Percentiles rank a stretch among this genome's conserved stretches.
These are phyloP conservation scores for Pythium grandisporangium DNA, from an alignment of 352 stramenopile genomes.

Conservation along the genomic window DNA sequence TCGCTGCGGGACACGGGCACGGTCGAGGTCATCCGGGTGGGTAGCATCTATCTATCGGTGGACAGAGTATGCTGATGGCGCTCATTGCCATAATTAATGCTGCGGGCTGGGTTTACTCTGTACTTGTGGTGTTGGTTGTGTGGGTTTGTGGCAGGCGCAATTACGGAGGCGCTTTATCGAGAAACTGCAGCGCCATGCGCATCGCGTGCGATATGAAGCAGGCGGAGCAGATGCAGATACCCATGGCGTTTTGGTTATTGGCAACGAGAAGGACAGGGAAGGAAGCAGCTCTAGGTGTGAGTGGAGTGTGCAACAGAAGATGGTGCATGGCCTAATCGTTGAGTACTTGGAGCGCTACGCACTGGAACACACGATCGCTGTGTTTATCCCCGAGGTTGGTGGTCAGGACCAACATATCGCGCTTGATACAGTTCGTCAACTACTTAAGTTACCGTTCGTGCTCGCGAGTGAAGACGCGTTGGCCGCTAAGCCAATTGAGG, in stretches of 20 bases:
- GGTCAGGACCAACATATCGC: conserved; percentile 7
- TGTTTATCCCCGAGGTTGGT: conserved; percentile 65
- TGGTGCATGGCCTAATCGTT: conserved; percentile 47
- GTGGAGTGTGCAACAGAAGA: conserved; percentile 29
- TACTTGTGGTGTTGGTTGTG: too few relatives aligned
- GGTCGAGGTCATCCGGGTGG: conserved; percentile 49
- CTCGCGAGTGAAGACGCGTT: too few relatives aligned
- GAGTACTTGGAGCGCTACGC: conserved; percentile 39
- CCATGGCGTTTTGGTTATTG: too few relatives aligned
- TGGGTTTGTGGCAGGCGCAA: conserved; percentile 48
- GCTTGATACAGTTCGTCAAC: conserved; percentile 21
- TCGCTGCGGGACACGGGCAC: conserved; percentile 54
- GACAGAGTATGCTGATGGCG: too few relatives aligned
- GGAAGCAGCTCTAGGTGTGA: neutral
- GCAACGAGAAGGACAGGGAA: conserved; percentile 5
- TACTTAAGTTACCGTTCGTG: too few relatives aligned
- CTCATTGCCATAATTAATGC: too few relatives aligned
- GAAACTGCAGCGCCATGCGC: conserved; percentile 43
- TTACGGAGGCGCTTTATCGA: conserved; percentile 59
- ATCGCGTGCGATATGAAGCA: too few relatives aligned
- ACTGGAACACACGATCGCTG: conserved; percentile 49
- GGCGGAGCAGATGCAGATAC: too few relatives aligned
- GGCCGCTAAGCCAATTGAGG: too few relatives aligned
- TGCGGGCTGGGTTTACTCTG: too few relatives aligned
- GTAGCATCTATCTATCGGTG: too few relatives aligned